Base-by-base conservation (phyloP, 2,329 filamentous ascomycete genomes). In the Neopestalotiopsis rosae region DNA sequence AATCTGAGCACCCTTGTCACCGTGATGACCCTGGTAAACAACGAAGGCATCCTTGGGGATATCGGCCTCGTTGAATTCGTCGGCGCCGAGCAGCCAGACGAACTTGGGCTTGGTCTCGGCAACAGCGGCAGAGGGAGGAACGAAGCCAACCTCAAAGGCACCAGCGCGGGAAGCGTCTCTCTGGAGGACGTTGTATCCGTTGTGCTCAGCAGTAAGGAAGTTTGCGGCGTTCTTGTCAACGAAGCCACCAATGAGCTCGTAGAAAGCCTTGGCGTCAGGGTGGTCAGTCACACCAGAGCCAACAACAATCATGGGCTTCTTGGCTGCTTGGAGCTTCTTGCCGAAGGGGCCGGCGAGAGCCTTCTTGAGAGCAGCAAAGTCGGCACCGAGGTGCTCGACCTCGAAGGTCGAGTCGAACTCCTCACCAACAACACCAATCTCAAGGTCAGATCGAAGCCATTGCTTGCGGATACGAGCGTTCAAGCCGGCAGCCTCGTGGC, bases 391-490 rank as follows among this genome's bases (percentile, higher is more conserved):
- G 78, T 98, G 94, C 82, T 97, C 91, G 77, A 95, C 97, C 76
- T 97, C 95, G 78, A 98, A 99, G 40, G 95, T 99, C 68, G 95
- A 97, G 63, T 97, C 90, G 81, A 95, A 99, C 52, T 91, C 84
- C 84, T 98, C 93, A 72, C 96, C 96, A 74, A 99, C 91, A 69
- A 98, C 89, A 72, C 92, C 96, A 76, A 99, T 90, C 81, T 98
- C 92, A 30, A 99, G 90, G 75, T 98, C 95, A 45, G 96, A 98
- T 74, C 95, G 92, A 74, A 99, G 87, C 93, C 95, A 99, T 82
- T 98, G 95, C 87, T 99, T 99, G 77, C 96, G 90, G 79, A 99
- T 99, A 74, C 96, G 93, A 72, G 95, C 95, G 78, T 99, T 99
- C 59, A 99, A 88, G 62, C 96, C 94, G 68, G 96, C 94, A 71